Percentiles rank a stretch among this genome's conserved stretches.
These are phyloP conservation scores for Ustilago esculenta DNA, from an alignment of 1,284 basidiomycete species.

Conservation along the genomic window DNA sequence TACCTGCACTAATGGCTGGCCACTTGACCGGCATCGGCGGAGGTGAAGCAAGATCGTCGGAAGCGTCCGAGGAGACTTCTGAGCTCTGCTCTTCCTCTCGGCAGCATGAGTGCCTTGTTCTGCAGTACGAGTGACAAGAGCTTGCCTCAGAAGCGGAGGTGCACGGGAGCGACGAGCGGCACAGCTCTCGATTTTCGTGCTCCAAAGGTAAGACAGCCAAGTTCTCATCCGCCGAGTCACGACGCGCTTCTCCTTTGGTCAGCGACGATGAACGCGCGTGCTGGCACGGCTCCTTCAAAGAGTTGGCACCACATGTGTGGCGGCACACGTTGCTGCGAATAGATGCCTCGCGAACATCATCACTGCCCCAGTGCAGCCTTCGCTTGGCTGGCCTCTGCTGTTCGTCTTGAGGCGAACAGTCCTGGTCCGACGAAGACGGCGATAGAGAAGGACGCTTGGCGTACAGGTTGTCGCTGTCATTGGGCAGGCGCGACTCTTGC, in stretches of 20 bases:
- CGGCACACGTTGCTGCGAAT: slow-evolving; percentile 10
- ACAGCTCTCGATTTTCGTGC: not conserved
- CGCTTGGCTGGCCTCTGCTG: slow-evolving; percentile 14
- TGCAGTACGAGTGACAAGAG: slow-evolving; percentile 17
- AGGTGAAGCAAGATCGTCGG: slow-evolving; percentile 19
- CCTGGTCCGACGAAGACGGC: slow-evolving; percentile 6
- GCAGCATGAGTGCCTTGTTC: slow-evolving; percentile 31
- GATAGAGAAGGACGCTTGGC: slow-evolving; percentile 1
- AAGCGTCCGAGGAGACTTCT: slow-evolving; percentile 17
- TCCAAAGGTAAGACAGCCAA: not conserved
- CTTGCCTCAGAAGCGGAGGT: not conserved
- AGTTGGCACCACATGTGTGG: not conserved
- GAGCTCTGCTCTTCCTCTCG: slow-evolving; percentile 23
- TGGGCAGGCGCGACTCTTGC: not conserved
- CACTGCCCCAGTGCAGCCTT: slow-evolving; percentile 53
- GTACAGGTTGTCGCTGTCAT: not conserved
- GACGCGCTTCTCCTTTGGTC: not conserved
- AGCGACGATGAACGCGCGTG: not conserved
- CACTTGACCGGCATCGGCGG: slow-evolving; percentile 5
- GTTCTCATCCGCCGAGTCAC: not conserved
- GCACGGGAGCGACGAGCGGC: not conserved
- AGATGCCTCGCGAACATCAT: slow-evolving; percentile 29
- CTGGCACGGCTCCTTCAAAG: not conserved
- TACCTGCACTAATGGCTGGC: not conserved
- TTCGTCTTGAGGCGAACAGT: not conserved